Evolutionary conservation across 345 rosid species (phyloP), one percentile per base, ranked within the genome.

Genomic region (Dovyalis caffra): DNA sequence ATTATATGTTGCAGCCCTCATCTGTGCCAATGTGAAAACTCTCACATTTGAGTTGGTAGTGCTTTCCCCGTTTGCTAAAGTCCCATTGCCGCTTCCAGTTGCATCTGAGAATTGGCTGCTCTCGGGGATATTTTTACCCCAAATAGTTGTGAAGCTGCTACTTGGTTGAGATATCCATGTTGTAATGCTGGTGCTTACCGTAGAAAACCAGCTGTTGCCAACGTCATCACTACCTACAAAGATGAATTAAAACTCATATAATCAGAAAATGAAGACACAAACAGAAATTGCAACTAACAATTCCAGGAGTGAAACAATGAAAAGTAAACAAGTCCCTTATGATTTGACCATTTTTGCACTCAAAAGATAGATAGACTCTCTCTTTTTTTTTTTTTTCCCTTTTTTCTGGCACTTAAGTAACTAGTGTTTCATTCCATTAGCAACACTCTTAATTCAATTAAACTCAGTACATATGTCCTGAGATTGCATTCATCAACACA

Each of bases 1-100:
- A 70, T 76, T 49, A 20, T 26, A 62, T 14, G 79, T 76, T 8
- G 79, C 74, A 63, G 74, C 79, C 7, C 65, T 64, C 43, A 76
- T 0, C 64, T 76, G 51, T 1, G 64, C 64, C 53, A 62, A 70
- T 6, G 79, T 76, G 70, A 76, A 76, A 47, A 32, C 66, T 70
- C n/a, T 76, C 57, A 35, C 20, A 4, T 63, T 76, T 21, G 73
- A 43, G 26, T 33, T 62, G 12, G 49, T 68, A 38, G 63, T 8
- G 21, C 7, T 49, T 23, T 61, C 63, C 56, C 26, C 62, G 6
- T 76, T 68, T 31, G 74, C 62, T 15, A 76, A 33, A 31, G 26
- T 23, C 10, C 56, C 56, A 6, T 76, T 64, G 12, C 70, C 74
- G 23, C 43, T 28, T 0, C 18, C 62, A n/a, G 68, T 61, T 9